phyloP scores from a whole-genome alignment of 2,329 filamentous ascomycete species.

The Pseudogymnoascus pannorum region DNA sequence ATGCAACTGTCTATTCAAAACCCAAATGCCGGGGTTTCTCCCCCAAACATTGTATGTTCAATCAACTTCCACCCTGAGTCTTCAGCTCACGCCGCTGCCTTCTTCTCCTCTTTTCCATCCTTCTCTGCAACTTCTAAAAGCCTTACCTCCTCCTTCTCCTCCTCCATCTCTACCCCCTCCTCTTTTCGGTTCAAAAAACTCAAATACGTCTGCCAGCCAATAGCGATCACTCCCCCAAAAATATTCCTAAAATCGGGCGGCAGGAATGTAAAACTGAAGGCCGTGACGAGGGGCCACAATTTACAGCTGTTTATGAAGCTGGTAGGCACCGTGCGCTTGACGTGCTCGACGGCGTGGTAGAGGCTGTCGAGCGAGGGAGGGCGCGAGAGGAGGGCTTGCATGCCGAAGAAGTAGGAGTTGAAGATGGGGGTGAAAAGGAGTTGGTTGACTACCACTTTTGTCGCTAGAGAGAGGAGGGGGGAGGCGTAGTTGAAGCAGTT shows the following conservation, averaged over 20 bases:
- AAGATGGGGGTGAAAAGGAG: slow-evolving; percentile 73
- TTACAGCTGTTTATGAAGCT: slow-evolving; percentile 75
- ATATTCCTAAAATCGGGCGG: slow-evolving; percentile 71
- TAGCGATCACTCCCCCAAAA: slow-evolving; percentile 70
- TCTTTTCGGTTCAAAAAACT: slow-evolving; percentile 70
- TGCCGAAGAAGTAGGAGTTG: slow-evolving; percentile 75
- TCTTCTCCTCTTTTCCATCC: slow-evolving; percentile 11
- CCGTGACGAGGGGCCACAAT: slow-evolving; percentile 81
- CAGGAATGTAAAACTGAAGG: slow-evolving; percentile 80
- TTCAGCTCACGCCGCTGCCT: not conserved
- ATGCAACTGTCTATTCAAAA: not conserved
- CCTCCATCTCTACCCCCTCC: slow-evolving; percentile 43
- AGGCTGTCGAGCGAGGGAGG: not conserved
- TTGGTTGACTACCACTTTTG: slow-evolving; percentile 78
- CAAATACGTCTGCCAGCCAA: slow-evolving; percentile 90
- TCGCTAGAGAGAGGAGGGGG: slow-evolving; percentile 59
- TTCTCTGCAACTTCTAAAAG: slow-evolving; percentile 6
- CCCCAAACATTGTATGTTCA: not conserved
- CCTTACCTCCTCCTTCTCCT: not conserved
- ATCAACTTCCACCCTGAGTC: not conserved
- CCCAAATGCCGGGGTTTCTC: not conserved
- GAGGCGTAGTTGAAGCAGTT: slow-evolving; percentile 78
- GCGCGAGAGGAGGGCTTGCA: slow-evolving; percentile 61
- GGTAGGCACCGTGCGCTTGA: slow-evolving; percentile 67
- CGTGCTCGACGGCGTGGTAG: slow-evolving; percentile 42